Evolutionary conservation across 1,139 yeast species (phyloP), one percentile per base, ranked within the genome.

Genomic region (Taphrina pruni): DNA sequence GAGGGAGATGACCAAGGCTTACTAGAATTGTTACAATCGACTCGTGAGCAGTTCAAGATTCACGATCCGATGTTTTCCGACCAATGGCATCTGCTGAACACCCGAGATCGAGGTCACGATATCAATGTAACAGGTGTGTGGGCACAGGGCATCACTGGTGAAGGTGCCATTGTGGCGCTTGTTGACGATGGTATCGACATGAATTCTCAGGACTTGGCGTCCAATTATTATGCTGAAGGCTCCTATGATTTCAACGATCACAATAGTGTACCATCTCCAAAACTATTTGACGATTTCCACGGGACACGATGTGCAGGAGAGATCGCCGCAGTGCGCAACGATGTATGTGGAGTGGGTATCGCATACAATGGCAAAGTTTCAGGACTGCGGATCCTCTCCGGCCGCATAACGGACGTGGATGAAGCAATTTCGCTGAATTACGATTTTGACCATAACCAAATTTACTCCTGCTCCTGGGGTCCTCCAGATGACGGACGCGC

Each of bases 281-380:
- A 87, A 71, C 81, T 93, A 56, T 78, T 74, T n/a, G 96, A 90
- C 77, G 99, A 95, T 77, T 86, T 87, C 74, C 99, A 95, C 78
- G 99, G 99, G 2, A 95, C 99, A 0, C 83, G 99, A 74, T 95
- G 99, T 81, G 99, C 99, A 0, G 99, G 97, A 45, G 99, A 95
- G 78, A 89, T 95, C 70, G 97, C 97, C 0, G 96, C 88, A 1
- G 93, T 86, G 70, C 80, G 81, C 66, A 94, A 95, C 77, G 89
- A 87, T 52, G 87, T 83, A 26, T 95, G 99, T 80, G 99, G 99
- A 46, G 84, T 95, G 5, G 99, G 99, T 54, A 96, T 93, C 8
- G 98, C 98, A 0, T 93, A 86, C 76, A 86, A 86, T 66, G 87
- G 97, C 3, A 86, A 88, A 75, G 96, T 95, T 1, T 84, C 97